Evolutionary conservation across 2,329 filamentous ascomycete species (phyloP).

Genomic region (Aspergillus ibericus): DNA sequence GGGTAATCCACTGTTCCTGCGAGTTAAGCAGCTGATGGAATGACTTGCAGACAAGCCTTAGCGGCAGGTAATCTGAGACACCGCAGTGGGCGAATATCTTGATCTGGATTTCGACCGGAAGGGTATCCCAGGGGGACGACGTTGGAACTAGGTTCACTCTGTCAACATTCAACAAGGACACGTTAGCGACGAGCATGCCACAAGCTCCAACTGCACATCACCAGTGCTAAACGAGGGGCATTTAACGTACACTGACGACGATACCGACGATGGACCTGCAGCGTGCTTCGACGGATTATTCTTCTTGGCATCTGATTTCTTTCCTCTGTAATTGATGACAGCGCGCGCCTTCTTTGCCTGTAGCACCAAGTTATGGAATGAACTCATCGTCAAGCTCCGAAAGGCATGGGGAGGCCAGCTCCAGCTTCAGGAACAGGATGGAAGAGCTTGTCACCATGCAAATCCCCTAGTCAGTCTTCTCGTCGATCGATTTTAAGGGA

Average conservation of each 20-base stretch:
- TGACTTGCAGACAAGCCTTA: conserved; percentile 42
- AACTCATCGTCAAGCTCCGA: conserved; percentile 33
- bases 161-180: conserved; percentile 19
- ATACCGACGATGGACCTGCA: conserved; percentile 22
- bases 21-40: conserved; percentile 38
- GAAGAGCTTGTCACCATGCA: conserved; percentile 9
- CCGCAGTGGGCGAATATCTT: conserved; percentile 43
- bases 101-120: conserved; percentile 45
- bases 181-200: conserved; percentile 11
- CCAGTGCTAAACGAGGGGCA: neutral
- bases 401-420: conserved; percentile 31
- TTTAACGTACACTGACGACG: conserved; percentile 26
- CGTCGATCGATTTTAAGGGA: conserved; percentile 7
- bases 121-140: conserved; percentile 38
- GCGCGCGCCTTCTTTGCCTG: conserved; percentile 36
- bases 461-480: neutral
- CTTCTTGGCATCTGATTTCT: conserved; percentile 28
- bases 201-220: neutral
- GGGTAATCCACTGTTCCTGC: conserved; percentile 43
- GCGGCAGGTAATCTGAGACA: conserved; percentile 35
- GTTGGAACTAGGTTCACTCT: conserved; percentile 27
- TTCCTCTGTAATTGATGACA: conserved; percentile 31
- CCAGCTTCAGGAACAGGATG: conserved; percentile 16
- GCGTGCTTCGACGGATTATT: conserved; percentile 24
- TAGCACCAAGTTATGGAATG: conserved; percentile 32